These are phyloP conservation scores for Fusarium sp. DNA, from an alignment of 2,329 filamentous ascomycete species.

Conservation along the genomic window DNA sequence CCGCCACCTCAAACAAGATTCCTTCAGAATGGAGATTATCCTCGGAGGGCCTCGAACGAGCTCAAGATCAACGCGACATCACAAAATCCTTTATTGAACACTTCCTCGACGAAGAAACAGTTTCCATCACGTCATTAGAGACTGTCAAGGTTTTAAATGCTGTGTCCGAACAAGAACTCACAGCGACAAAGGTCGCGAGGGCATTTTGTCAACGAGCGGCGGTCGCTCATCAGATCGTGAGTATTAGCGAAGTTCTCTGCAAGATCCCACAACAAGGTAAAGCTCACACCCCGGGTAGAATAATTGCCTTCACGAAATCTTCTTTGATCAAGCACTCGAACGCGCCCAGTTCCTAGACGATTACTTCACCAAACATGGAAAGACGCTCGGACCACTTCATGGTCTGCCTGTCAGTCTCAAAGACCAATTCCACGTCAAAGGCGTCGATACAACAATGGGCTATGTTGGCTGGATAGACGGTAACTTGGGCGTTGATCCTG, in stretches of 20 bases:
- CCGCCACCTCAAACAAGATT: conserved; percentile 26
- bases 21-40: conserved; percentile 32
- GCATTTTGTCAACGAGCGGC: conserved; percentile 61
- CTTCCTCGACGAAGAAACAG: conserved; percentile 10
- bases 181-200: conserved; percentile 54
- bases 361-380: conserved; percentile 5
- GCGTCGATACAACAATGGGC: conserved; percentile 56
- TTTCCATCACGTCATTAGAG: conserved; percentile 11
- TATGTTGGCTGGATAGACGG: conserved; percentile 44
- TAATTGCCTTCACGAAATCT: conserved; percentile 31
- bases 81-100: conserved; percentile 33
- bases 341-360: conserved; percentile 20
- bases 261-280: conserved; percentile 51
- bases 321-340: conserved; percentile 30
- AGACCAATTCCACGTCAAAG: conserved; percentile 69
- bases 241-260: conserved; percentile 41
- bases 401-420: conserved; percentile 51
- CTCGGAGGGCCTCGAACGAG: conserved; percentile 14
- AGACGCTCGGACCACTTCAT: conserved; percentile 30
- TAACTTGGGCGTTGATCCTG: conserved; percentile 4
- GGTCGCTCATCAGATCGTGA: conserved; percentile 64
- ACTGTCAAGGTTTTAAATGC: conserved; percentile 5
- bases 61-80: conserved; percentile 7
- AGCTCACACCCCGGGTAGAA: neutral
- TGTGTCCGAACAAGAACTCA: neutral